phyloP scores from a whole-genome alignment of 2,329 filamentous ascomycete genomes.

The Phialophora tarda region DNA sequence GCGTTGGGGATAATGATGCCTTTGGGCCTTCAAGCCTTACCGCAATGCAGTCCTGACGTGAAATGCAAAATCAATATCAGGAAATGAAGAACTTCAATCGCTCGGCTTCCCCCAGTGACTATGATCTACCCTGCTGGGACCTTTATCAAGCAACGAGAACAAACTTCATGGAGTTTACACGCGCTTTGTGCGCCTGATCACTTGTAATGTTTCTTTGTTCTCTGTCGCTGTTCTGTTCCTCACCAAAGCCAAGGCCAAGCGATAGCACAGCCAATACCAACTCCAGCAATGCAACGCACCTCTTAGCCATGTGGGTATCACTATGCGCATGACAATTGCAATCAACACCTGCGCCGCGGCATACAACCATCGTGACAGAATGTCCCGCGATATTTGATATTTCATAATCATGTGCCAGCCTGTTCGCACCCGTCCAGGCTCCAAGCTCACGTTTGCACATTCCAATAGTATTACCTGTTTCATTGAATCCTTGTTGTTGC shows the following conservation, averaged over 20 bases:
- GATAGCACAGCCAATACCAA: background rate
- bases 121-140: too few relatives aligned
- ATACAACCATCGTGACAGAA: background rate
- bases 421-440: background rate
- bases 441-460: background rate
- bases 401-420: slow-evolving; percentile 3
- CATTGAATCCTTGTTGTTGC: background rate
- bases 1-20: background rate
- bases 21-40: too few relatives aligned
- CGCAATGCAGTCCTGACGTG: background rate
- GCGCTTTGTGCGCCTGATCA: background rate
- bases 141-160: background rate
- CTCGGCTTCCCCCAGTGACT: background rate
- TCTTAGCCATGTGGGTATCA: slow-evolving; percentile 20
- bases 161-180: background rate
- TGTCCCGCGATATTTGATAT: background rate
- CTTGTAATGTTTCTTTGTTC: background rate
- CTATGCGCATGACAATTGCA: slow-evolving; percentile 14
- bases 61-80: background rate
- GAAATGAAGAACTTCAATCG: background rate
- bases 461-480: slow-evolving; percentile 5
- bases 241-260: slow-evolving; percentile 2
- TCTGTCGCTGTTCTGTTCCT: background rate
- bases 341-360: background rate
- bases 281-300: slow-evolving; percentile 3